Conservation (phyloP, 805 yeast genomes). For the Torulaspora microellipsoides region DNA sequence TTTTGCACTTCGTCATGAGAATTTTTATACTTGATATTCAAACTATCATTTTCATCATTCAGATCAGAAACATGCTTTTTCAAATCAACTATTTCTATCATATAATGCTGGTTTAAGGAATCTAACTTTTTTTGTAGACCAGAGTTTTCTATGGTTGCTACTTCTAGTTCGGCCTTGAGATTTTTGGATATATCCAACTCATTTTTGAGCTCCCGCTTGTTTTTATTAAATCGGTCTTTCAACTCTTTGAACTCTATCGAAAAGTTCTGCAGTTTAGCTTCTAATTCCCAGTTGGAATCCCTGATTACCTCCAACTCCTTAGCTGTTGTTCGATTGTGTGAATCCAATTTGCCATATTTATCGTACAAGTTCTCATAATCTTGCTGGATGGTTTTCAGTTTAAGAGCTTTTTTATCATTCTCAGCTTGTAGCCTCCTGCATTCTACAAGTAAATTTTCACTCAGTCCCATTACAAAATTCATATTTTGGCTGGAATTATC, state of each 20-base stretch:
- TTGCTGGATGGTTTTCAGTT: conserved; percentile 40
- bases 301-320: conserved; percentile 35
- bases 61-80: conserved; percentile 51
- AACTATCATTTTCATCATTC: conserved; percentile 64
- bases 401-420: conserved; percentile 43
- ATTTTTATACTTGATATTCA: conserved; percentile 40
- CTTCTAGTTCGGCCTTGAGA: conserved; percentile 46
- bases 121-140: conserved; percentile 40
- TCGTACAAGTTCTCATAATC: conserved; percentile 37
- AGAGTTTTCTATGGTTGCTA: conserved; percentile 37
- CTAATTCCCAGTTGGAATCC: conserved; percentile 64
- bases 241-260: conserved; percentile 34
- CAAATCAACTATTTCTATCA: conserved; percentile 44
- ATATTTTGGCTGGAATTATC: conserved; percentile 50
- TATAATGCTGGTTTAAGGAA: conserved; percentile 35
- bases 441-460: conserved; percentile 66
- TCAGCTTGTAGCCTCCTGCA: conserved; percentile 69
- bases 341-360: conserved; percentile 16
- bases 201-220: conserved; percentile 37
- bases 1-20: conserved; percentile 20
- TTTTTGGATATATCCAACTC: conserved; percentile 2
- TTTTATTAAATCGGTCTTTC: conserved; percentile 41
- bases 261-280: conserved; percentile 43
- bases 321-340: conserved; percentile 14
- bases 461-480: conserved; percentile 66